phyloP scores from a whole-genome alignment of 2,329 filamentous ascomycete species.

The Venturia oleaginea region DNA sequence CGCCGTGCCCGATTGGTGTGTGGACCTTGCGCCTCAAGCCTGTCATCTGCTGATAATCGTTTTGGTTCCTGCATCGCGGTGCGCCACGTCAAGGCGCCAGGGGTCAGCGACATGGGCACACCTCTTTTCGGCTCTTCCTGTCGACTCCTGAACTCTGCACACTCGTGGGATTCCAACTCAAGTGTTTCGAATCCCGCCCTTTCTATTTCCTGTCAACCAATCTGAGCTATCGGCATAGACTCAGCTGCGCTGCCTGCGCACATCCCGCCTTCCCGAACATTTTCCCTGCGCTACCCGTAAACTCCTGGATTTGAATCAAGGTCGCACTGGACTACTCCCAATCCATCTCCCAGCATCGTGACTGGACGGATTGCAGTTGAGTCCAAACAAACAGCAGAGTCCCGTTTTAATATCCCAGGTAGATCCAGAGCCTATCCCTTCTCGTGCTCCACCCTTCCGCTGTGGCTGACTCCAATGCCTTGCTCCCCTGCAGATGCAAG shows the following conservation, averaged over 20 bases:
- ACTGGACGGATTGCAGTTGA: conserved; percentile 2
- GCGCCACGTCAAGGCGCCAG: conserved; percentile 4
- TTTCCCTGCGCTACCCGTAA: neutral
- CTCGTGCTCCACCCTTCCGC: neutral
- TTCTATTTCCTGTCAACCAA: conserved; percentile 12
- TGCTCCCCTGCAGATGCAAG: conserved; percentile 2
- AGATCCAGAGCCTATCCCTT: neutral
- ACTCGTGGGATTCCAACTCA: conserved; percentile 3
- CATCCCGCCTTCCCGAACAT: conserved; percentile 3
- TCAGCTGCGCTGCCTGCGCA: conserved; percentile 8
- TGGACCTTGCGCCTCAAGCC: conserved; percentile 2
- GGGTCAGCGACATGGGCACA: neutral
- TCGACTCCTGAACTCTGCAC: conserved; percentile 3
- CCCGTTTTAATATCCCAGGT: neutral
- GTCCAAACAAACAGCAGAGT: neutral
- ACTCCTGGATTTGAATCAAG: conserved; percentile 7
- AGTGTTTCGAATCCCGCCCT: conserved; percentile 12
- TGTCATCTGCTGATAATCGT: conserved; percentile 4
- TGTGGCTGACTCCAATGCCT: conserved; percentile 8
- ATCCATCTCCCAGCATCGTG: neutral
- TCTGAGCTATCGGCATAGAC: conserved; percentile 8
- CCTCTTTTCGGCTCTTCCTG: neutral
- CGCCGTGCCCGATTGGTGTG: neutral
- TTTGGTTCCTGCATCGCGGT: conserved; percentile 1
- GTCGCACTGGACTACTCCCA: neutral